These are phyloP conservation scores for Tephrocybe sp. DNA, from an alignment of 768 basidiomycete genomes.

Conservation along the genomic window DNA sequence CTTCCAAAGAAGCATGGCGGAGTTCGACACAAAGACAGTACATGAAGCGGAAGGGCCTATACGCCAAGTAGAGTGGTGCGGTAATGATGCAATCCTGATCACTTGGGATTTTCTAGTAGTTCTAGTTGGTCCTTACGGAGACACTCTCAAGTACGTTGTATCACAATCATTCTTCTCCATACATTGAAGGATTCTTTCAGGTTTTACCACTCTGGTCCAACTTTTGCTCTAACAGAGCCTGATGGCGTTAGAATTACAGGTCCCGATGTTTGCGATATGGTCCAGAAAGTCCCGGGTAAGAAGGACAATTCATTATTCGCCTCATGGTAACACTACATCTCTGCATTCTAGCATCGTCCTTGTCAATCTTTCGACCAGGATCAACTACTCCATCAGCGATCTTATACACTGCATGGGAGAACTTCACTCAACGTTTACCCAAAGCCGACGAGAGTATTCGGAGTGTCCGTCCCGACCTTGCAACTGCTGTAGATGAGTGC, in stretches of 20 bases:
- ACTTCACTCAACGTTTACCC: conserved; percentile 78
- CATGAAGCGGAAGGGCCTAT: conserved; percentile 55
- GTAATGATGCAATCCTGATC: conserved; percentile 89
- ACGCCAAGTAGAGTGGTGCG: conserved; percentile 89
- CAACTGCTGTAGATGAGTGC: conserved; percentile 69
- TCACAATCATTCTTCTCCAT: neutral
- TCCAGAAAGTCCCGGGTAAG: conserved; percentile 92
- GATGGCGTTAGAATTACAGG: conserved; percentile 89
- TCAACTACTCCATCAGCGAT: conserved; percentile 91
- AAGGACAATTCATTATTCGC: conserved; percentile 1
- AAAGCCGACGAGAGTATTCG: conserved; percentile 93
- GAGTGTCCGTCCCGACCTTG: conserved; percentile 66
- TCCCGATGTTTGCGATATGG: conserved; percentile 77
- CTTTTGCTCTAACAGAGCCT: conserved; percentile 78
- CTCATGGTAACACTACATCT: neutral
- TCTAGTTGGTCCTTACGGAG: conserved; percentile 91
- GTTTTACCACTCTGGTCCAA: conserved; percentile 75
- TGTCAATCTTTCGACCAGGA: conserved; percentile 88
- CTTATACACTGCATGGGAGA: conserved; percentile 87
- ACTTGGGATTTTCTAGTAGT: conserved; percentile 77
- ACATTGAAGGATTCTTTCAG: conserved; percentile 35
- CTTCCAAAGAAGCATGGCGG: conserved; percentile 85
- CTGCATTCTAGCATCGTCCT: conserved; percentile 55
- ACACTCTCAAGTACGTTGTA: conserved; percentile 69
- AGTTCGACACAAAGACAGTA: conserved; percentile 69